Evolutionary conservation across 2,329 filamentous ascomycete genomes (phyloP).

Genomic region (Rasamsonia emersonii): DNA sequence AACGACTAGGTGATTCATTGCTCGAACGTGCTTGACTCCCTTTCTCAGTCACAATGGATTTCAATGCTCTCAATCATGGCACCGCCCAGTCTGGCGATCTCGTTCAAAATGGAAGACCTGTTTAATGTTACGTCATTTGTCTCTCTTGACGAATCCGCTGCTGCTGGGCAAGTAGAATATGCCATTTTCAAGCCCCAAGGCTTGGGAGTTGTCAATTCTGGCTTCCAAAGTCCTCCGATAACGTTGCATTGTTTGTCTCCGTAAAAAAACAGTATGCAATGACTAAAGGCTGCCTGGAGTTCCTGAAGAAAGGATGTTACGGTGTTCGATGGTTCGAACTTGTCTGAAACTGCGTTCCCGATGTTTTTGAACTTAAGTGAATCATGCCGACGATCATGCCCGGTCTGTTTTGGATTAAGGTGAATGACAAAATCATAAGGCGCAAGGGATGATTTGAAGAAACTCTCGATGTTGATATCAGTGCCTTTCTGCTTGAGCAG

Average conservation of each 20-base stretch:
- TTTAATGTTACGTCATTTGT: slow-evolving; percentile 26
- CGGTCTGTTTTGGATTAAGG: slow-evolving; percentile 49
- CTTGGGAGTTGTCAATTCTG: slow-evolving; percentile 27
- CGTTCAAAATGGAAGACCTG: slow-evolving; percentile 32
- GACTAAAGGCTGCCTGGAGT: slow-evolving; percentile 57
- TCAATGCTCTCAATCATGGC: slow-evolving; percentile 63
- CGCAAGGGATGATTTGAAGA: slow-evolving; percentile 64
- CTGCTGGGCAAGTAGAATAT: slow-evolving; percentile 26
- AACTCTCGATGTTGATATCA: slow-evolving; percentile 45
- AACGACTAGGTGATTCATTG: too few species aligned
- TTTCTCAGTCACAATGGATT: slow-evolving; percentile 24
- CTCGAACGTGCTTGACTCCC: too few species aligned
- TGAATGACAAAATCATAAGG: slow-evolving; percentile 86
- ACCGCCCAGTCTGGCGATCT: slow-evolving; percentile 43
- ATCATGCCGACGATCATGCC: slow-evolving; percentile 28
- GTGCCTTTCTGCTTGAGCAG: slow-evolving; percentile 48
- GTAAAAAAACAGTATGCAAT: slow-evolving; percentile 71
- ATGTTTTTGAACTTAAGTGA: slow-evolving; percentile 61
- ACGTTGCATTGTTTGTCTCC: slow-evolving; percentile 50
- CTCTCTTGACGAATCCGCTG: slow-evolving; percentile 8
- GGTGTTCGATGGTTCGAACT: slow-evolving; percentile 51
- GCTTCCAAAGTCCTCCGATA: slow-evolving; percentile 60
- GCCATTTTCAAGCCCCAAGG: slow-evolving; percentile 28
- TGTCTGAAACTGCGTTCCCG: slow-evolving; percentile 27
- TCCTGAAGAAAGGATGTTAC: slow-evolving; percentile 57